Evolutionary conservation across 2,329 filamentous ascomycete species (phyloP).

Genomic region (Monascus ruber): DNA sequence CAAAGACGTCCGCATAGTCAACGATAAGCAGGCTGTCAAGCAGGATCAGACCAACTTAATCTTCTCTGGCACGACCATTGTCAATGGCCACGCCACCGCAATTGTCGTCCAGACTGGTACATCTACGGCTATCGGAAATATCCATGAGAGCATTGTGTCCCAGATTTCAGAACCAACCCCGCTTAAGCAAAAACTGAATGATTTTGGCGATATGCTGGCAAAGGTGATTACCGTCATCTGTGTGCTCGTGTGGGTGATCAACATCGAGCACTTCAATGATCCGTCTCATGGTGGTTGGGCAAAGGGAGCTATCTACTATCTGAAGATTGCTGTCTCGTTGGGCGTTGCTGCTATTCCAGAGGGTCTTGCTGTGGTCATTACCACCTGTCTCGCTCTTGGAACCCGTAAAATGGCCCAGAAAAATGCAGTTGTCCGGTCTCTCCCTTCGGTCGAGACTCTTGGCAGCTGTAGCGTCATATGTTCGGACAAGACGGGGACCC

Average conservation of each 20-base stretch:
- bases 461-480: conserved; percentile 99
- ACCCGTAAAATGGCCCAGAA: conserved; percentile 98
- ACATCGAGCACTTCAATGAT: conserved; percentile 93
- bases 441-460: conserved; percentile 93
- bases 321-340: conserved; percentile 97
- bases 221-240: conserved; percentile 99
- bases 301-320: conserved; percentile 97
- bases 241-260: conserved; percentile 94
- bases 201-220: conserved; percentile 89
- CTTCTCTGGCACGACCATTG: conserved; percentile 95
- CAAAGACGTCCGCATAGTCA: conserved; percentile 61
- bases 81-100: conserved; percentile 83
- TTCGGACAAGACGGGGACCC: conserved; percentile 96
- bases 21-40: conserved; percentile 77
- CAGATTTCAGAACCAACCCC: conserved; percentile 97
- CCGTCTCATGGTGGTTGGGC: conserved; percentile 85
- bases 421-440: conserved; percentile 90
- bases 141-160: conserved; percentile 94
- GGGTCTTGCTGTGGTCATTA: conserved; percentile 94
- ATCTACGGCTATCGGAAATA: conserved; percentile 92
- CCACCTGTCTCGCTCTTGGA: conserved; percentile 90
- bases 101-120: conserved; percentile 82
- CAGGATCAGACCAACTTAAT: conserved; percentile 97
- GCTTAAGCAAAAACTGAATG: conserved; percentile 95
- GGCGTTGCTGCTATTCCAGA: conserved; percentile 97